Conservation (phyloP, 2,329 filamentous ascomycete species). For the Talaromyces verruculosus region DNA sequence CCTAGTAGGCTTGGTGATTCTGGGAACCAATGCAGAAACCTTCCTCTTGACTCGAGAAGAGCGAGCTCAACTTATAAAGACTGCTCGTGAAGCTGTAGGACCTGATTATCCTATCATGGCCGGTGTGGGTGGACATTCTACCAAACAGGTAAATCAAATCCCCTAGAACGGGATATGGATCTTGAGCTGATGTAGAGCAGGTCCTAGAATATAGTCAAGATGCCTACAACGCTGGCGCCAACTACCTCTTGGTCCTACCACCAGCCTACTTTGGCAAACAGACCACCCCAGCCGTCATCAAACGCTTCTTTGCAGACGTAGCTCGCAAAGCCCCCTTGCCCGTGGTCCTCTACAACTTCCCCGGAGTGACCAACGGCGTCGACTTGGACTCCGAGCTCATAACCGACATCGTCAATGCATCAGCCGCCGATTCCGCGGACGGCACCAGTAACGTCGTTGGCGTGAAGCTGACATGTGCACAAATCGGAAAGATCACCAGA, state of each 20-base stretch:
- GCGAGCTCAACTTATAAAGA: constrained; percentile 55
- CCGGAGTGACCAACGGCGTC: constrained; percentile 65
- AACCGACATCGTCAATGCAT: constrained; percentile 51
- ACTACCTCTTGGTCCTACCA: constrained; percentile 63
- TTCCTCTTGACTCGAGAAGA: constrained; percentile 62
- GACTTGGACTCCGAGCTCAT: constrained; percentile 67
- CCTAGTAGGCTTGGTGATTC: constrained; percentile 54
- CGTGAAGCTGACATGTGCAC: constrained; percentile 65
- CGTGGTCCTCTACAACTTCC: constrained; percentile 68
- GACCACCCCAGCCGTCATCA: constrained; percentile 58
- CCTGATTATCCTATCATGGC: constrained; percentile 60
- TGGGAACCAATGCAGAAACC: constrained; percentile 58
- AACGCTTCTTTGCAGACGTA: constrained; percentile 60
- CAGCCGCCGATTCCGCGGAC: constrained; percentile 28
- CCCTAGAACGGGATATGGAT: no score
- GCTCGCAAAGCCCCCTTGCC: constrained; percentile 55
- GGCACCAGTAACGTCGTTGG: constrained; percentile 57
- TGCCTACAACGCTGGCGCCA: constrained; percentile 59
- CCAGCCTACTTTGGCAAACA: constrained; percentile 66
- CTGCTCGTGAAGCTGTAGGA: constrained; percentile 57
- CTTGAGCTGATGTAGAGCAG: not conserved
- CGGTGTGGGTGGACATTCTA: constrained; percentile 65
- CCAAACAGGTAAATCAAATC: constrained; percentile 53
- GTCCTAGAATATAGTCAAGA: constrained; percentile 58
- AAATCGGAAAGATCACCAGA: constrained; percentile 61